Percentiles rank a stretch among this genome's conserved stretches.
These are phyloP conservation scores for Hanseniaspora hatyaiensis DNA, from an alignment of 805 yeast species.

Conservation along the genomic window DNA sequence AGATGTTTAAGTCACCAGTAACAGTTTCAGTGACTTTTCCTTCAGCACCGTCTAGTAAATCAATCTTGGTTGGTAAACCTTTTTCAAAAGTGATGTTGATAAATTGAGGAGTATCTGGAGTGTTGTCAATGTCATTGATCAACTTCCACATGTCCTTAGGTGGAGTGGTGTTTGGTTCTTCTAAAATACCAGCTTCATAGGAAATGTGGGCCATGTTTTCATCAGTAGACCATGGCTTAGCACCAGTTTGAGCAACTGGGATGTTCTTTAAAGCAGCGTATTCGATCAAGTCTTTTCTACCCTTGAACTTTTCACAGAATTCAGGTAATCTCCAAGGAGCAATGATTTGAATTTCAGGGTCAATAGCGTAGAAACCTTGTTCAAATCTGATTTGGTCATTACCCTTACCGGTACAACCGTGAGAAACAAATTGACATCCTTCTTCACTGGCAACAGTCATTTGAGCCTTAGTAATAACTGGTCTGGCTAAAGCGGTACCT, in stretches of 20 bases:
- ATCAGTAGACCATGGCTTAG: slow-evolving; percentile 99
- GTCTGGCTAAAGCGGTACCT: slow-evolving; percentile 98
- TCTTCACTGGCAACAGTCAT: slow-evolving; percentile 92
- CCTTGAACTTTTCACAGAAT: slow-evolving; percentile 91
- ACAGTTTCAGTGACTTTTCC: slow-evolving; percentile 35
- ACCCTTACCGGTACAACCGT: slow-evolving; percentile 99
- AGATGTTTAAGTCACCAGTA: slow-evolving; percentile 83
- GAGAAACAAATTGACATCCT: slow-evolving; percentile 97
- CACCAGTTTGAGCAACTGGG: slow-evolving; percentile 93
- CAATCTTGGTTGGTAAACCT: slow-evolving; percentile 78
- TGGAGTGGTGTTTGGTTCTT: slow-evolving; percentile 96
- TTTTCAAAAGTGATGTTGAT: slow-evolving; percentile 68
- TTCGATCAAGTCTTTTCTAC: slow-evolving; percentile 90
- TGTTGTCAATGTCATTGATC: slow-evolving; percentile 89
- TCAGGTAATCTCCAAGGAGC: slow-evolving; percentile 99
- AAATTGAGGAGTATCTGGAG: slow-evolving; percentile 88
- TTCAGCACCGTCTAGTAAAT: slow-evolving; percentile 44
- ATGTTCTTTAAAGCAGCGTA: slow-evolving; percentile 87
- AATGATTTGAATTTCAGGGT: slow-evolving; percentile 91
- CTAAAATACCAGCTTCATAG: slow-evolving; percentile 97
- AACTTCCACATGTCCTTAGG: slow-evolving; percentile 99
- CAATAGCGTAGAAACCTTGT: slow-evolving; percentile 89
- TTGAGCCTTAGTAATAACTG: slow-evolving; percentile 97
- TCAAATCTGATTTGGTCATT: slow-evolving; percentile 98
- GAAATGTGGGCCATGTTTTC: slow-evolving; percentile 99